Evolutionary conservation across 768 basidiomycete species (phyloP).

Genomic region (Leucosporidium creatinivorum): DNA sequence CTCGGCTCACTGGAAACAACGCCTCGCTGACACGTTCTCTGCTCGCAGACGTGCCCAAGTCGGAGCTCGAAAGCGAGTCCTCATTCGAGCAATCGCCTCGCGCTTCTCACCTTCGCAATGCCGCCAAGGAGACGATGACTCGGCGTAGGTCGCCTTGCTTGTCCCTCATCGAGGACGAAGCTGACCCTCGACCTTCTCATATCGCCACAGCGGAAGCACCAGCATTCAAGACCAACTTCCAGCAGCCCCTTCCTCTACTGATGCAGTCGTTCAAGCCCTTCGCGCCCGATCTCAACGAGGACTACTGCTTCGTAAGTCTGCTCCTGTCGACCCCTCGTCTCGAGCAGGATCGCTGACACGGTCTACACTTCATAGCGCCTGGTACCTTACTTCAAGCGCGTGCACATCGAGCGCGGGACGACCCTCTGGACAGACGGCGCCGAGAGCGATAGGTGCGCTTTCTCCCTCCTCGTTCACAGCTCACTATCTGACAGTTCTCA

Average conservation of each 20-base stretch:
- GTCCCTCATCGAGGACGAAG: no score
- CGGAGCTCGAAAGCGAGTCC: conserved; percentile 31
- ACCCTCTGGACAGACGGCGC: conserved; percentile 75
- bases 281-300: conserved; percentile 49
- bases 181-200: no score
- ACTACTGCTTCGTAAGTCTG: conserved; percentile 47
- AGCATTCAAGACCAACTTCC: conserved; percentile 15
- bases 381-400: conserved; percentile 61
- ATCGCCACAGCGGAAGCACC: conserved; percentile 2
- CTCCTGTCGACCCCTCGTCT: no score
- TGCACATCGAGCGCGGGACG: conserved; percentile 52
- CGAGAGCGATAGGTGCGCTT: conserved; percentile 49
- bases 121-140: conserved; percentile 31
- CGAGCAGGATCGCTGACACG: not conserved
- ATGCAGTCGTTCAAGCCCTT: conserved; percentile 64
- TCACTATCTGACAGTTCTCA: no score
- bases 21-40: not conserved
- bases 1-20: no score
- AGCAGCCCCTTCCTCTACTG: conserved; percentile 34
- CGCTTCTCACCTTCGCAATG: conserved; percentile 27
- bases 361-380: conserved; percentile 46
- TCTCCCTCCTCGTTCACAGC: no score
- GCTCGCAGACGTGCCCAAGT: conserved; percentile 27
- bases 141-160: not conserved
- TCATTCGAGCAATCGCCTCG: conserved; percentile 31